Evolutionary conservation across 2,329 filamentous ascomycete species (phyloP), one percentile per base, ranked within the genome.

Genomic region (Aureobasidium sp.): DNA sequence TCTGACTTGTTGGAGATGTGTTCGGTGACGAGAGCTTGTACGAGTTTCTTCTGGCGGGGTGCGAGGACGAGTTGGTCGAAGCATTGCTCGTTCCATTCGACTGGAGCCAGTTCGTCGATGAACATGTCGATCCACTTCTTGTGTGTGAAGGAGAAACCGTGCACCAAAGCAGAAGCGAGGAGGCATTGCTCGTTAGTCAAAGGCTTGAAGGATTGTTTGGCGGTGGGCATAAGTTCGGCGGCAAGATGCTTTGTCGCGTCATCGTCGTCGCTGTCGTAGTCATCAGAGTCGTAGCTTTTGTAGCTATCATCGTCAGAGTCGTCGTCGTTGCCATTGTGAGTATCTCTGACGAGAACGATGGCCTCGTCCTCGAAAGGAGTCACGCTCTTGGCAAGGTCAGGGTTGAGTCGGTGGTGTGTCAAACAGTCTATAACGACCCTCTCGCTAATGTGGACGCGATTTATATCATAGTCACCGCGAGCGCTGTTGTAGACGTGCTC

Each of bases 101-200:
- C 64, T 2, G 69, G 65, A 1, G 60, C 47, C 3, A 75, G 66
- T n/a, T 68, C 62, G 47, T 73, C 68, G 47, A 75, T 59, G 63
- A 70, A 72, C 65, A 74, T 73, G 34, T 71, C 67, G 60, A 71
- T 68, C 71, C 71, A 74, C 29, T 67, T 62, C 57, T 75, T 74
- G 60, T 68, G 65, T 5, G 66, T 66, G 36, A 74, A 69, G 14
- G 67, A 69, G 66, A 69, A 74, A n/a, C 73, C 73, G 36, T 69
- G 70, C 1, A 58, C 54, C 0, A 58, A 8, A 70, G 72, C 70
- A 32, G 67, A 70, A n/a, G 70, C 70, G 3, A 73, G 66, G 7
- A 71, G 63, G 57, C 66, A 68, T 60, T 70, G 68, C 11, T 65
- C 66, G 37, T 70, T 67, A n/a, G 54, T 58, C 32, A 58, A 11